A percentile compares a stretch with the other conserved stretches of the same genome.
These are phyloP conservation scores for Hibiscus mutabilis DNA, from an alignment of 345 rosid species.

Conservation along the genomic window DNA sequence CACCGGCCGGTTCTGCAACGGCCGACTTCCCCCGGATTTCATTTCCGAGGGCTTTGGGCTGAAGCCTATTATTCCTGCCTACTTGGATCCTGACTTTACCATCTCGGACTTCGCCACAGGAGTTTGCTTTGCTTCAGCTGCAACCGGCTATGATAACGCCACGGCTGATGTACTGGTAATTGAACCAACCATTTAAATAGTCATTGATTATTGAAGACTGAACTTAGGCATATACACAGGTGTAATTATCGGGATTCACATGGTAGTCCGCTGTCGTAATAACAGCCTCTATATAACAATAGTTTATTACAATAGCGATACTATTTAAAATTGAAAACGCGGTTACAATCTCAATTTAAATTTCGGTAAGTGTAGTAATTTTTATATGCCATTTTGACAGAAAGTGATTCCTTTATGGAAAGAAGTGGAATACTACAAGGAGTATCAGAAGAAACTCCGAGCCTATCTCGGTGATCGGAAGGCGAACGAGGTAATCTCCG, in stretches of 20 bases:
- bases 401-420: constrained; percentile 57
- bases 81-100: constrained; percentile 42
- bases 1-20: constrained; percentile 59
- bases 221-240: no score
- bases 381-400: constrained; percentile 18
- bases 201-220: no score
- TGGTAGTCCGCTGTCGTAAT: no score
- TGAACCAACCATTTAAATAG: neutral
- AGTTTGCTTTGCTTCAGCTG: constrained; percentile 61
- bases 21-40: constrained; percentile 51
- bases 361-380: no score
- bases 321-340: no score
- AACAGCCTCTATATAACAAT: no score
- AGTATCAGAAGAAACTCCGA: constrained; percentile 36
- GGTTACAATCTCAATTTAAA: no score
- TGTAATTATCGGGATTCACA: no score
- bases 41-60: constrained; percentile 49
- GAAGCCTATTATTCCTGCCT: constrained; percentile 46
- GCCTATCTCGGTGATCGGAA: constrained; percentile 31
- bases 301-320: no score
- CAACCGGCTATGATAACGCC: constrained; percentile 50
- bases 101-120: constrained; percentile 58
- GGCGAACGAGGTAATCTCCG: constrained; percentile 26
- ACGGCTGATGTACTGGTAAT: constrained; percentile 49
- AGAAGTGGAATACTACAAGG: constrained; percentile 48